Base-by-base conservation (phyloP, 441 rosid genomes). In the Manihot esculenta region DNA sequence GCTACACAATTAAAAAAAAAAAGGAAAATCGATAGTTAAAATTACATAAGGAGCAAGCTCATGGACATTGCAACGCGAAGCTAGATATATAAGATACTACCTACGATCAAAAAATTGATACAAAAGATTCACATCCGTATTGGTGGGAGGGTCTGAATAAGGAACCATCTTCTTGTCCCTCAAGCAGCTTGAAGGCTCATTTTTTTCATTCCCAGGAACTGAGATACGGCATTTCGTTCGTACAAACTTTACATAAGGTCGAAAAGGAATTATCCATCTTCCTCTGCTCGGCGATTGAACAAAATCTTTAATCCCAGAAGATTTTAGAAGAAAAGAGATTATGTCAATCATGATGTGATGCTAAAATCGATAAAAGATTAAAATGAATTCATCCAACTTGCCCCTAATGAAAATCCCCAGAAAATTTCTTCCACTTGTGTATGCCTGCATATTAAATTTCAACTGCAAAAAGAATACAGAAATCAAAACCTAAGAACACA, bases 91-190 rank as follows among this genome's bases (percentile, higher is more conserved):
- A 48, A 10, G 33, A 59, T n/a, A 60, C 7, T 24, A 91, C 98
- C 97, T 91, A 73, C 77, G 86, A 74, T 88, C 86, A 65, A 94
- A 74, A 75, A 94, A 79, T 24, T 81, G 89, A 81, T 78, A 79
- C 83, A 94, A 74, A 69, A 72, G 79, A 41, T 84, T 73, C 66
- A 90, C 75, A 63, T 94, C 95, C 66, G 79, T 80, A 64, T 45
- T 56, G 50, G 74, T 74, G 1, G 98, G 97, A 83, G 97, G 96
- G 64, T 87, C 92, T 14, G 97, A 83, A 77, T 92, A 80, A 55
- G 98, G 97, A 75, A 87, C 85, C 13, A 21, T 71, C 75, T 83
- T 88, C 86, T 68, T 88, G 64, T 86, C 86, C 82, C 81, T 88
- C 47, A 79, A 73, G 68, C 64, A 71, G 5, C 49, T 82, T 21